Percentiles rank a stretch among this genome's conserved stretches.
These are phyloP conservation scores for Jamesozyma piceae DNA, from an alignment of 805 yeast species.

Conservation along the genomic window DNA sequence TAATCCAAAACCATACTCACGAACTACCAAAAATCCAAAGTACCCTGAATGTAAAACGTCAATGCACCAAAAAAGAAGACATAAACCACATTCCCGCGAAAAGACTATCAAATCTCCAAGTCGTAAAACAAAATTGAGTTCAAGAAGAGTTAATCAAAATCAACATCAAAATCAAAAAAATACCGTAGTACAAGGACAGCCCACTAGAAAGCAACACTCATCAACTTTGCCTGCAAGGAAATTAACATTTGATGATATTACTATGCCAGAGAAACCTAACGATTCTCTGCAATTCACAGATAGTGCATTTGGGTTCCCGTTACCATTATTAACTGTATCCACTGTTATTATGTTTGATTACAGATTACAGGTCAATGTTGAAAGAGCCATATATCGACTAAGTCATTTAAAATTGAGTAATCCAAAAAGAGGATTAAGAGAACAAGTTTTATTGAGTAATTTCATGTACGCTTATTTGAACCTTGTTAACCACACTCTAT, in stretches of 20 bases:
- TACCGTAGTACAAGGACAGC: not conserved
- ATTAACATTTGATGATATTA: slow-evolving; percentile 29
- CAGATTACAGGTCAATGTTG: slow-evolving; percentile 88
- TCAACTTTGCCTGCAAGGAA: slow-evolving; percentile 24
- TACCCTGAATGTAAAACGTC: too few species aligned
- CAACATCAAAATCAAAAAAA: not conserved
- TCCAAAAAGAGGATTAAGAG: slow-evolving; percentile 79
- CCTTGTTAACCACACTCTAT: slow-evolving; percentile 82
- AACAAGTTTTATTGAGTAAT: slow-evolving; percentile 85
- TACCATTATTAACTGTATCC: slow-evolving; percentile 70
- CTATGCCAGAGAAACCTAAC: slow-evolving; percentile 37
- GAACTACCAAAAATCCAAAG: too few species aligned
- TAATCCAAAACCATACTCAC: too few species aligned
- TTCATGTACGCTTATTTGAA: slow-evolving; percentile 96
- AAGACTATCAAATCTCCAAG: too few species aligned
- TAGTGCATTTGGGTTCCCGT: slow-evolving; percentile 79
- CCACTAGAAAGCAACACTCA: not conserved
- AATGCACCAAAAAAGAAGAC: too few species aligned
- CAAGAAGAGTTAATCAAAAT: not conserved
- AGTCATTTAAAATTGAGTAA: slow-evolving; percentile 90
- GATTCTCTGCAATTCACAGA: slow-evolving; percentile 55
- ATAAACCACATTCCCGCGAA: too few species aligned
- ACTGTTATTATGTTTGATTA: slow-evolving; percentile 73
- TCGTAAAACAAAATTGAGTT: too few species aligned
- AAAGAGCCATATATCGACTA: slow-evolving; percentile 84